Conservation (phyloP, 192 early-diverging fungal genomes). For the Irineochytrium annulatum region DNA sequence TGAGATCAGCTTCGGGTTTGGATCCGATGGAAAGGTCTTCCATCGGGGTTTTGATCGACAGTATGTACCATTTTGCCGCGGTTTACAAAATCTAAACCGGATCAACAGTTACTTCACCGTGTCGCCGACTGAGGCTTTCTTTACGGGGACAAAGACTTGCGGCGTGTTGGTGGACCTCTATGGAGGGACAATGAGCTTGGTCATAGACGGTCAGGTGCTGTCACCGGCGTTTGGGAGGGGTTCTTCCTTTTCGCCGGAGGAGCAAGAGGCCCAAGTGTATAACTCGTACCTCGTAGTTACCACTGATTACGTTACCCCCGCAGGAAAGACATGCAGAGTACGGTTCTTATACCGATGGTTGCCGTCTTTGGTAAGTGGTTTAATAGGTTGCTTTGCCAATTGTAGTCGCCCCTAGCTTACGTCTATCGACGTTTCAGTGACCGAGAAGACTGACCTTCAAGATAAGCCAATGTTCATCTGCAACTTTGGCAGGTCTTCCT, state of each 20-base stretch:
- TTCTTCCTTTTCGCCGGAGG: constrained; percentile 26
- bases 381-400: background rate
- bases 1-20: constrained; percentile 41
- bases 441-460: constrained; percentile 3
- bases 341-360: constrained; percentile 40
- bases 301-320: background rate
- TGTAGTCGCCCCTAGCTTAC: background rate
- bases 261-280: constrained; percentile 36
- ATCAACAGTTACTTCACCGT: constrained; percentile 30
- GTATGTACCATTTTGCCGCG: background rate
- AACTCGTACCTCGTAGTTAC: background rate
- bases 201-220: constrained; percentile 32
- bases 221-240: constrained; percentile 41
- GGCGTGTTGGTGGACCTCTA: constrained; percentile 46
- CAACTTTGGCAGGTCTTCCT: constrained; percentile 49
- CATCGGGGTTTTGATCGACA: too few relatives aligned
- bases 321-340: constrained; percentile 26
- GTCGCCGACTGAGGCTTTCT: constrained; percentile 19
- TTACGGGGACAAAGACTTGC: constrained; percentile 33
- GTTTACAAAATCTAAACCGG: too few relatives aligned
- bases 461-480: constrained; percentile 30
- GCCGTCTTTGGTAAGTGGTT: constrained; percentile 27
- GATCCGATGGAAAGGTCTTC: constrained; percentile 25
- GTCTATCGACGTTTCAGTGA: background rate
- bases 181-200: constrained; percentile 32